Conservation (phyloP, 257 asterid species). For the Orobanche coerulescens region DNA sequence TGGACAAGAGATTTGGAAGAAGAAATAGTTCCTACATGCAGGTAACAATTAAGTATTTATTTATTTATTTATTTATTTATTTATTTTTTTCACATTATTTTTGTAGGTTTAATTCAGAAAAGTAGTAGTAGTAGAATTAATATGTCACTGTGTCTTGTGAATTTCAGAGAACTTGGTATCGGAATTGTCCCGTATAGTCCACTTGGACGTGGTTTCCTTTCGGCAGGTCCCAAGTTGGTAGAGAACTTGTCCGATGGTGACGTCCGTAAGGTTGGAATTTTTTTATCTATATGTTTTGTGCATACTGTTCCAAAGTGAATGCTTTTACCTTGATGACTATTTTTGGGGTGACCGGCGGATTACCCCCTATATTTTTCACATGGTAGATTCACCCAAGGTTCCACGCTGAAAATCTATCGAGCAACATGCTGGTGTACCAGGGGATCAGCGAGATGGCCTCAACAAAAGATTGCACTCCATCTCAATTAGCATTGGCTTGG, state of each 20-base stretch:
- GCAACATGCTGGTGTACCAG: too few relatives aligned
- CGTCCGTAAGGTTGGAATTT: neutral
- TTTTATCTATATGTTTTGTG: too few relatives aligned
- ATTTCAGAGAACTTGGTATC: neutral
- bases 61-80: neutral
- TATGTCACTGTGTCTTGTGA: neutral
- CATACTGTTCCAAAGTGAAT: too few relatives aligned
- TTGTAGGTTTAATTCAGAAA: neutral
- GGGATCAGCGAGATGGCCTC: too few relatives aligned
- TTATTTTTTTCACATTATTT: neutral
- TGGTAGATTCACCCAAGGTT: too few relatives aligned
- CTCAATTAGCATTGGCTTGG: too few relatives aligned
- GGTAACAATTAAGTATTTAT: slow-evolving; percentile 21
- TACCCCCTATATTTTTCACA: too few relatives aligned
- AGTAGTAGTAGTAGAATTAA: too few relatives aligned
- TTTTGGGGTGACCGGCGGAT: too few relatives aligned
- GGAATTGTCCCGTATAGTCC: neutral
- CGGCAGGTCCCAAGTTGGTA: neutral
- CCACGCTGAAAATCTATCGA: too few relatives aligned
- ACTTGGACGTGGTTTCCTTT: neutral
- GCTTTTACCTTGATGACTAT: too few relatives aligned
- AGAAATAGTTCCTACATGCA: slow-evolving; percentile 54
- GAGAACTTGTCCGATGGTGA: neutral
- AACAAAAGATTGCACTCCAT: too few relatives aligned
- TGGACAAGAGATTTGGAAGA: slow-evolving; percentile 57